These are phyloP conservation scores for Tylopilus sp. DNA, from an alignment of 1,284 basidiomycete genomes.

Conservation along the genomic window DNA sequence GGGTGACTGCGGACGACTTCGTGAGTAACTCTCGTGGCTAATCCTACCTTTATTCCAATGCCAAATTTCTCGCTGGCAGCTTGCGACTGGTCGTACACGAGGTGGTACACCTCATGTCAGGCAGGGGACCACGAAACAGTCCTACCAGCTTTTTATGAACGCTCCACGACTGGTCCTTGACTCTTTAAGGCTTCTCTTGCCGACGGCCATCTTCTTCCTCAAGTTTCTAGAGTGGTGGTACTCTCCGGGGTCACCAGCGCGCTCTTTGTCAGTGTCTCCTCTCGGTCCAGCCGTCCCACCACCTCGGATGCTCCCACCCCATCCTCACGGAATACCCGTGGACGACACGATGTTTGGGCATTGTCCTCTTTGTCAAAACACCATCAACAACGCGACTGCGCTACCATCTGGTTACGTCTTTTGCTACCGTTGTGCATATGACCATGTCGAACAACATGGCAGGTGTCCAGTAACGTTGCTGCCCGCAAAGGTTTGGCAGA, in stretches of 20 bases:
- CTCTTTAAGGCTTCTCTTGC: constrained; percentile 79
- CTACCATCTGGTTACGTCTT: constrained; percentile 93
- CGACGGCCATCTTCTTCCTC: constrained; percentile 92
- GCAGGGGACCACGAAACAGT: constrained; percentile 38
- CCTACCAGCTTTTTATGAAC: constrained; percentile 45
- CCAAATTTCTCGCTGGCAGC: constrained; percentile 36
- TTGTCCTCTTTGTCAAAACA: constrained; percentile 79
- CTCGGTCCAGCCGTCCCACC: constrained; percentile 70
- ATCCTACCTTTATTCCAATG: neutral
- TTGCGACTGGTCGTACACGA: constrained; percentile 36
- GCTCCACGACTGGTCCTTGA: constrained; percentile 67
- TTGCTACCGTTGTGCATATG: constrained; percentile 91
- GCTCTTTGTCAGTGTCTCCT: constrained; percentile 56
- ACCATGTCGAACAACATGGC: constrained; percentile 74
- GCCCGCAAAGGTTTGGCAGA: constrained; percentile 70
- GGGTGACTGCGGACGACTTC: constrained; percentile 73
- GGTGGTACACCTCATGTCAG: constrained; percentile 33
- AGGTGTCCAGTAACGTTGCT: constrained; percentile 87
- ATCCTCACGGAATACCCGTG: constrained; percentile 60
- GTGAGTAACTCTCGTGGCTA: constrained; percentile 39
- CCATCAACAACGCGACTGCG: constrained; percentile 85
- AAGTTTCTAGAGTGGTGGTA: constrained; percentile 99
- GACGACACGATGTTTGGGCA: constrained; percentile 66
- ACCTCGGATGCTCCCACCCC: constrained; percentile 68
- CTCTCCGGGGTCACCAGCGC: constrained; percentile 87